Percentiles rank a stretch among this genome's conserved stretches.
These are phyloP conservation scores for Drechslerella dactyloides DNA, from an alignment of 2,329 filamentous ascomycete genomes.

Conservation along the genomic window DNA sequence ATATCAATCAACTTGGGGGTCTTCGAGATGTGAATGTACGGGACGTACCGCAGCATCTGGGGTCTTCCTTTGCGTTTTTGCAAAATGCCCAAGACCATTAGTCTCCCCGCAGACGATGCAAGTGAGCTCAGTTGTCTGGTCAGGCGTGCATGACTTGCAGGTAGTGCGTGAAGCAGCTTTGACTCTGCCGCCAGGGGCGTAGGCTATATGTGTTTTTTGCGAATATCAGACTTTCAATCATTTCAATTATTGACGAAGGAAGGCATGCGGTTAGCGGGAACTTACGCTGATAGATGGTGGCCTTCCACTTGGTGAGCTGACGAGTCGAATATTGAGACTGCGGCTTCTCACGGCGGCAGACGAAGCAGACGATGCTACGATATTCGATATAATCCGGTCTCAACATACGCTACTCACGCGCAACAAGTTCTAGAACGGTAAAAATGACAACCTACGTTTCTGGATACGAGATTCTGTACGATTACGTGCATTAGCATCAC, in stretches of 20 bases:
- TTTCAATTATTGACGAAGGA: background rate
- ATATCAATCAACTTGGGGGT: background rate
- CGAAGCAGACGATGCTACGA: constrained; percentile 48
- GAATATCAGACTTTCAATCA: background rate
- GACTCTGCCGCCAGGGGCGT: constrained; percentile 37
- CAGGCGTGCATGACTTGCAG: constrained; percentile 59
- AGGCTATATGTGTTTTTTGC: constrained; percentile 22
- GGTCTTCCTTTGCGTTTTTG: constrained; percentile 62
- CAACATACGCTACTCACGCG: background rate
- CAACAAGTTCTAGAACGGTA: background rate
- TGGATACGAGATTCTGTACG: constrained; percentile 16
- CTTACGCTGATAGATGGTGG: constrained; percentile 41
- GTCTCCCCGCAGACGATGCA: constrained; percentile 62
- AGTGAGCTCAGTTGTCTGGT: constrained; percentile 60
- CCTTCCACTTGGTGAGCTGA: constrained; percentile 51
- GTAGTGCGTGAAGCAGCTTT: constrained; percentile 48
- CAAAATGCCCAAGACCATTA: constrained; percentile 62
- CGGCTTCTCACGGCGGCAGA: constrained; percentile 51
- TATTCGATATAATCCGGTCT: background rate
- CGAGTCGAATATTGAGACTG: constrained; percentile 52
- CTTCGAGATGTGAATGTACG: background rate
- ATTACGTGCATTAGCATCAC: constrained; percentile 7
- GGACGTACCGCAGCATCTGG: constrained; percentile 61
- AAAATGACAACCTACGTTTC: constrained; percentile 12
- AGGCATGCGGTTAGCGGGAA: background rate